phyloP scores from a whole-genome alignment of 345 rosid genomes.

The Eucalyptus decipiens region DNA sequence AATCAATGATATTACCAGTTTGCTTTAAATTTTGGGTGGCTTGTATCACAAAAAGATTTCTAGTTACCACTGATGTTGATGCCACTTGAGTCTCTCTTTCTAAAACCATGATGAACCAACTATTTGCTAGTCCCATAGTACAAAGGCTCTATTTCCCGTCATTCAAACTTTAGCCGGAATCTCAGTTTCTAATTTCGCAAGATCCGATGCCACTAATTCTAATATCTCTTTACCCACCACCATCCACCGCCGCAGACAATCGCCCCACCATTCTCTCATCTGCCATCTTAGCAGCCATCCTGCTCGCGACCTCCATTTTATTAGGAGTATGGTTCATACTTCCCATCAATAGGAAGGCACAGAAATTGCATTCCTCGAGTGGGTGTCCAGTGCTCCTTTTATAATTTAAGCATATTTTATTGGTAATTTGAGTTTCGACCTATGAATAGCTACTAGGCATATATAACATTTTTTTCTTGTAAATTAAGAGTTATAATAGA shows the following conservation, averaged over 20 bases:
- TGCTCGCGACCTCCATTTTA: no score
- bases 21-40: not conserved
- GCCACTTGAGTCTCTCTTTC: not conserved
- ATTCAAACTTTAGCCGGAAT: not conserved
- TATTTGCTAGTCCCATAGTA: no score
- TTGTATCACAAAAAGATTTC: not conserved
- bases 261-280: no score
- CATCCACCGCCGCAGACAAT: no score
- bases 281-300: no score
- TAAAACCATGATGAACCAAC: not conserved
- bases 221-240: no score
- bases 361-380: accelerated
- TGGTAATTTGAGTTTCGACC: not conserved
- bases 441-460: not conserved
- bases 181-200: no score
- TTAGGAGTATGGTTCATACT: not conserved
- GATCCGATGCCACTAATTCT: no score
- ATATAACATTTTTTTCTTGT: not conserved
- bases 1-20: not conserved
- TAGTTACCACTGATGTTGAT: not conserved
- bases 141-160: not conserved
- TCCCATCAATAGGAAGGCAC: accelerated
- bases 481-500: not conserved
- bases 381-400: not conserved
- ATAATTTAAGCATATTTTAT: not conserved